phyloP scores from a whole-genome alignment of 2,329 filamentous ascomycete genomes.

The Pseudocercospora ulei region DNA sequence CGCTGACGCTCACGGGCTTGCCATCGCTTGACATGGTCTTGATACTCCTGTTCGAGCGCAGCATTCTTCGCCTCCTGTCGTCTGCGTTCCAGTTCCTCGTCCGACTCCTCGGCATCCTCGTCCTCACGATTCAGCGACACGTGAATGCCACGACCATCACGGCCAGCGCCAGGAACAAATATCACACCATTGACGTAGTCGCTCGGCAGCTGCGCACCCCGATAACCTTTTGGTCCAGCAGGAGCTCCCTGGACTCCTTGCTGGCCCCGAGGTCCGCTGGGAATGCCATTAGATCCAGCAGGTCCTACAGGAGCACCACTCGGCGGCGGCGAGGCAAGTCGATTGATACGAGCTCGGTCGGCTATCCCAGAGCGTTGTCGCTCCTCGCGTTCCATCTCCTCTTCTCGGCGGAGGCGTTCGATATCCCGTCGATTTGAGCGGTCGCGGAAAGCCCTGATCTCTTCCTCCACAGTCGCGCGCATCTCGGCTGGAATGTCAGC shows the following conservation, averaged over 20 bases:
- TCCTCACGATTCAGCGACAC: slow-evolving; percentile 58
- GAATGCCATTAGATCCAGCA: slow-evolving; percentile 61
- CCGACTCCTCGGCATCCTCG: slow-evolving; percentile 77
- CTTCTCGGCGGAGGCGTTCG: slow-evolving; percentile 76
- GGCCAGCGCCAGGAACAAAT: slow-evolving; percentile 67
- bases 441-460: slow-evolving; percentile 90
- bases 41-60: slow-evolving; percentile 69
- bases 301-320: slow-evolving; percentile 39
- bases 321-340: slow-evolving; percentile 61
- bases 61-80: slow-evolving; percentile 60
- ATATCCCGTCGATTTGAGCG: slow-evolving; percentile 79
- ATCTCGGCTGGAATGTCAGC: slow-evolving; percentile 93
- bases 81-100: slow-evolving; percentile 71
- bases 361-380: slow-evolving; percentile 58
- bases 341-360: slow-evolving; percentile 46
- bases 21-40: slow-evolving; percentile 83
- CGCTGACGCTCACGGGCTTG: slow-evolving; percentile 76
- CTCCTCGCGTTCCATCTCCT: slow-evolving; percentile 83
- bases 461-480: slow-evolving; percentile 85
- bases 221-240: slow-evolving; percentile 54
- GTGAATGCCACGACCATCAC: slow-evolving; percentile 33
- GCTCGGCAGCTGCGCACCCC: slow-evolving; percentile 53
- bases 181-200: slow-evolving; percentile 67
- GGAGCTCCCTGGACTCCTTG: slow-evolving; percentile 63
- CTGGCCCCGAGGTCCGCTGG: slow-evolving; percentile 57